These are phyloP conservation scores for Aureobasidium sp. DNA, from an alignment of 2,329 filamentous ascomycete species.

Conservation along the genomic window DNA sequence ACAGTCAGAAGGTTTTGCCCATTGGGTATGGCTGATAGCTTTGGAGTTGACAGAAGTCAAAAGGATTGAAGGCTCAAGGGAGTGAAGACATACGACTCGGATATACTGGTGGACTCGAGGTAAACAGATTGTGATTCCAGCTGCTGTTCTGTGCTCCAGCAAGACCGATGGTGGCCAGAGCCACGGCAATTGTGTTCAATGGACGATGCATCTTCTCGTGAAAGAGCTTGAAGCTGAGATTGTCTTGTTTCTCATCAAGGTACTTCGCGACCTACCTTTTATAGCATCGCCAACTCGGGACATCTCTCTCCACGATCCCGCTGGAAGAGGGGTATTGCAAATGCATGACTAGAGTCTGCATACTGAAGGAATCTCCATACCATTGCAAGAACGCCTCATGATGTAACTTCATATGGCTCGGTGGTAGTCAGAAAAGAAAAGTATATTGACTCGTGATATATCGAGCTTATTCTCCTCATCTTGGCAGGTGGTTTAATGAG, in stretches of 20 bases:
- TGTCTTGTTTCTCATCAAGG: background rate
- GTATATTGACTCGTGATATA: background rate
- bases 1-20: background rate
- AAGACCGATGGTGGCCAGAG: background rate
- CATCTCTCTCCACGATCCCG: background rate
- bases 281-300: background rate
- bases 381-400: background rate
- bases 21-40: too few relatives aligned
- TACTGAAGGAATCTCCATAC: background rate
- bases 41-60: background rate
- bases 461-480: background rate
- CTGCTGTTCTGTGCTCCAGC: slow-evolving; percentile 7
- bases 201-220: background rate
- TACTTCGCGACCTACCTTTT: background rate
- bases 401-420: background rate
- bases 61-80: fast-evolving
- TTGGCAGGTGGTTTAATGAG: background rate
- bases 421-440: background rate
- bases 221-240: background rate
- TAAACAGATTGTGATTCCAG: slow-evolving; percentile 19
- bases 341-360: background rate
- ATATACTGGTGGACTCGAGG: slow-evolving; percentile 19
- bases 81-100: slow-evolving; percentile 15
- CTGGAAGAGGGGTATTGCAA: background rate
- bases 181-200: background rate